phyloP scores from a whole-genome alignment of 805 yeast genomes.

The Schizosaccharomyces japonicus region DNA sequence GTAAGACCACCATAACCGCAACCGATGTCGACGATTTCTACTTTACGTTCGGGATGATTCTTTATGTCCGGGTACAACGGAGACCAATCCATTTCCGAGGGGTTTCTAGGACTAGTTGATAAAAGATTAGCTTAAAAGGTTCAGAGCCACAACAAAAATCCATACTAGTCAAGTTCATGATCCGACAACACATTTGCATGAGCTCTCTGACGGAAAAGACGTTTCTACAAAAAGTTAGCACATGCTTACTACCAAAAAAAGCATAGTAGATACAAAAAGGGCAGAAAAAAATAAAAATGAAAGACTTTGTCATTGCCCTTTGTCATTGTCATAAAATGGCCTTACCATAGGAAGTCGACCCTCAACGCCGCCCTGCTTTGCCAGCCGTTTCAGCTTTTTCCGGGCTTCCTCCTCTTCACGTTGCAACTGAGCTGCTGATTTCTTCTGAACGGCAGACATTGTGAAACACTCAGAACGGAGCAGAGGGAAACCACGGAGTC shows the following conservation, averaged over 20 bases:
- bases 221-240: conserved; percentile 18
- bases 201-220: conserved; percentile 86
- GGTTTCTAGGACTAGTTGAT: conserved; percentile 35
- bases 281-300: too few species aligned
- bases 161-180: conserved; percentile 56
- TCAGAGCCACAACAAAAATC: not conserved
- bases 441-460: not conserved
- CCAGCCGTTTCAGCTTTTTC: not conserved
- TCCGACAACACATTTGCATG: conserved; percentile 95
- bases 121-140: not conserved
- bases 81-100: conserved; percentile 72
- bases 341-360: not conserved
- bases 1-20: conserved; percentile 92
- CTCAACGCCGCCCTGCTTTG: not conserved
- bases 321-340: not conserved
- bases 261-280: too few species aligned
- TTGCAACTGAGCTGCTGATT: not conserved
- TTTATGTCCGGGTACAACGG: conserved; percentile 17
- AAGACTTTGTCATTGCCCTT: not conserved
- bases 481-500: too few species aligned
- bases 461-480: not conserved
- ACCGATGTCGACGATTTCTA: conserved; percentile 85
- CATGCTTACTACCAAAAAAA: not conserved
- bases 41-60: conserved; percentile 25
- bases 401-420: conserved; percentile 4